Base-by-base conservation (phyloP, 805 yeast species). In the Alloascoidea hylecoeti region DNA sequence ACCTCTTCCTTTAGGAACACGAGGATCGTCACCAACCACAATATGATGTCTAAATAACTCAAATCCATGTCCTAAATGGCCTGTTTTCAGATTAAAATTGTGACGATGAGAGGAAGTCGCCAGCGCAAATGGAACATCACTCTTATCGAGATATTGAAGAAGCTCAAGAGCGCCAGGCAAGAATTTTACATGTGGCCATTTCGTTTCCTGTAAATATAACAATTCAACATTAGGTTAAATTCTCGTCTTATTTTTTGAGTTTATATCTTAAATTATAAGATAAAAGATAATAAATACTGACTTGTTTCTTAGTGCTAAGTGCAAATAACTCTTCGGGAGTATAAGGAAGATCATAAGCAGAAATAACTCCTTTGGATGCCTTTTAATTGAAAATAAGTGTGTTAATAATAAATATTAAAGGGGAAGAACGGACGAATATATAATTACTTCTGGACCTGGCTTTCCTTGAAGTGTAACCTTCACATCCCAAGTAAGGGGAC, bases 381-480 rank as follows among this genome's bases (percentile, higher is more conserved):
- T 40, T 13, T 13, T 12, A 14, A 35, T 34, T 2, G 19, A 16
- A 4, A 33, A 16, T 34, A 34, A 16, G 4, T 3, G 32, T 5
- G 15, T 30, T n/a, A 28, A 5, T 5, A 36, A n/a, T 9, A 36
- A 28, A n/a, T 5, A 35, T 6, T 4, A 35, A 15, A n/a, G n/a
- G 15, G 19, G n/a, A 15, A 16, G 2, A 9, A 4, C 35, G 18
- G 17, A 17, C 2, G 38, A 15, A 15, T 15, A 27, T 13, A 33
- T 17, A 15, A 49, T 36, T 16, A 48, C 52, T 30, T 70, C 78
- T 1, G 75, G 69, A 0, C 95, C 96, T 1, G 97, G 96, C 34
- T 84, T 65, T 1, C 98, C 98, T 61, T 92, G 97, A 17, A 92
- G 60, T 45, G 78, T 68, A 43, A 85, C 66, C 57, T 92, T 92